Percentiles rank a stretch among this genome's conserved stretches.
Evolutionary conservation across 306 rosid species (phyloP).

Genomic region (Vachellia pachyceras): DNA sequence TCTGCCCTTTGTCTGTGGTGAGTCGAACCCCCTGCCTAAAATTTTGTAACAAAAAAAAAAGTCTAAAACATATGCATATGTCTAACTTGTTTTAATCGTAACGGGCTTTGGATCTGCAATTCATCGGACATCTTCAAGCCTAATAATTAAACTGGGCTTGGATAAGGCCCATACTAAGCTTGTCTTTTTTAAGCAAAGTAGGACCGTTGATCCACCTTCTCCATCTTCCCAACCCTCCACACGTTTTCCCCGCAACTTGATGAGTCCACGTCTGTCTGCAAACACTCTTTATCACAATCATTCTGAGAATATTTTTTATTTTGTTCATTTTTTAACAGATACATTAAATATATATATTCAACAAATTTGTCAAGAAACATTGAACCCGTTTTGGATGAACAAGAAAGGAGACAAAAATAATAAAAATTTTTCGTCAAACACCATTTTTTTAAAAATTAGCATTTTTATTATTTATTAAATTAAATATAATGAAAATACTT

Average conservation of each 20-base stretch:
- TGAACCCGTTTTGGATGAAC: not conserved
- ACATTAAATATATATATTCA: too few species aligned
- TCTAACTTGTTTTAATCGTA: not conserved
- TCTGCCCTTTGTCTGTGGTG: too few species aligned
- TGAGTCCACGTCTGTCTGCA: not conserved
- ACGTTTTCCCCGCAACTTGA: not conserved
- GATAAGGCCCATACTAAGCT: not conserved
- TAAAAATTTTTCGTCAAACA: not conserved
- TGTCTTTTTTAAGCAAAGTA: too few species aligned
- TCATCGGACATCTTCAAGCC: not conserved
- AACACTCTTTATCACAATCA: not conserved
- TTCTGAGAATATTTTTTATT: too few species aligned
- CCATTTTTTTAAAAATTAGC: accelerated
- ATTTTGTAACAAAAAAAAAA: not conserved
- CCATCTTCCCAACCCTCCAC: too few species aligned
- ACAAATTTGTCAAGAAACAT: too few species aligned
- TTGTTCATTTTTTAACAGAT: too few species aligned
- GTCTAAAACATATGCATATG: too few species aligned
- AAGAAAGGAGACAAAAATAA: too few species aligned
- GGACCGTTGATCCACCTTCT: too few species aligned
- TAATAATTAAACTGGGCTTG: not conserved
- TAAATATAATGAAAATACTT: not conserved
- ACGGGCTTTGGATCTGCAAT: not conserved
- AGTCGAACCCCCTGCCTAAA: too few species aligned
- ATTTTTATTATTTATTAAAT: not conserved